These are phyloP conservation scores for Jacaranda copaia DNA, from an alignment of 257 asterid genomes.

Conservation along the genomic window DNA sequence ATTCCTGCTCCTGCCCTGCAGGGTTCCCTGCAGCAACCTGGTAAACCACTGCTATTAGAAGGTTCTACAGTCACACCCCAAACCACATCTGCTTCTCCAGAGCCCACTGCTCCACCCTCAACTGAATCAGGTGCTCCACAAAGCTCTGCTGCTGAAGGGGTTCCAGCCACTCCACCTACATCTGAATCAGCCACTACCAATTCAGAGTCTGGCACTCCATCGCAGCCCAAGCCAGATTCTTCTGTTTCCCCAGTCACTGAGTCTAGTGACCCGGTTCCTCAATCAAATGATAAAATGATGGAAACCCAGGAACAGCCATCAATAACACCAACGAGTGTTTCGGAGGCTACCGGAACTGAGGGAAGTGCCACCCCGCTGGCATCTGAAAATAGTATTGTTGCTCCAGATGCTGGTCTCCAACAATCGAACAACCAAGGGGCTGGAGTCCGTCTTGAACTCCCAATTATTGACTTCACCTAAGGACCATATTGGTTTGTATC, in stretches of 20 bases:
- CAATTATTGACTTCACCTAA: slow-evolving; percentile 81
- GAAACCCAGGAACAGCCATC: slow-evolving; percentile 51
- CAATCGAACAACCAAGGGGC: slow-evolving; percentile 51
- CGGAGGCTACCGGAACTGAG: slow-evolving; percentile 41
- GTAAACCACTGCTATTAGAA: slow-evolving; percentile 74
- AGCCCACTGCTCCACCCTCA: slow-evolving; percentile 36
- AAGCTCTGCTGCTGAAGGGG: neutral
- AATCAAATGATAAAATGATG: slow-evolving; percentile 40
- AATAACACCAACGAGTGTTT: slow-evolving; percentile 38
- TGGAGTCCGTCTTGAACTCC: slow-evolving; percentile 55
- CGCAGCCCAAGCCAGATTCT: slow-evolving; percentile 43
- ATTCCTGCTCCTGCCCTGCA: slow-evolving; percentile 59
- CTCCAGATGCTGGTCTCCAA: slow-evolving; percentile 39
- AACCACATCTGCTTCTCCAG: slow-evolving; percentile 44
- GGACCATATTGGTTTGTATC: slow-evolving; percentile 1
- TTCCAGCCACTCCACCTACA: slow-evolving; percentile 43
- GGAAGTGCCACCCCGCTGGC: slow-evolving; percentile 47
- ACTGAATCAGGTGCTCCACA: slow-evolving; percentile 48
- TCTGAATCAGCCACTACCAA: slow-evolving; percentile 44
- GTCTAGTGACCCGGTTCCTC: slow-evolving; percentile 35
- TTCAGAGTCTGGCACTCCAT: slow-evolving; percentile 44
- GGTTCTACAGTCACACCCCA: slow-evolving; percentile 59
- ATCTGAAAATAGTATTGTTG: slow-evolving; percentile 35
- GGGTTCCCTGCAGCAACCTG: slow-evolving; percentile 68
- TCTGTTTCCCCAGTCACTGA: slow-evolving; percentile 43